phyloP scores from a whole-genome alignment of 495 filamentous ascomycete genomes.

The Penicillium egyptiacum region DNA sequence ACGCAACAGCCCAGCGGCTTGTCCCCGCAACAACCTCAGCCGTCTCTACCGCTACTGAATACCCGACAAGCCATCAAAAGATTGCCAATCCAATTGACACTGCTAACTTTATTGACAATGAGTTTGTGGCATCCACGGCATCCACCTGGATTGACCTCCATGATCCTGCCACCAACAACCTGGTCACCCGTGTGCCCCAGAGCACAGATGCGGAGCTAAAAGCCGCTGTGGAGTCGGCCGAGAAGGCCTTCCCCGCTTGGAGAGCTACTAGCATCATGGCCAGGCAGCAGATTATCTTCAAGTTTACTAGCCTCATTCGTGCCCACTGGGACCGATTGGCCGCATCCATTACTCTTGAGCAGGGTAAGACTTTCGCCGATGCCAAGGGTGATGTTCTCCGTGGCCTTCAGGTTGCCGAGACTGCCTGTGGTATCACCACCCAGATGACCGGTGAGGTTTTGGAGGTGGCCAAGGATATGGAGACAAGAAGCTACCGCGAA shows the following conservation, averaged over 20 bases:
- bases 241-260: constrained; percentile 91
- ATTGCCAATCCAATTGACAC: constrained; percentile 76
- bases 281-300: constrained; percentile 97
- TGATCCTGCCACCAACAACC: constrained; percentile 96
- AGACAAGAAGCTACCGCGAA: constrained; percentile 90
- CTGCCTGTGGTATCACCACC: constrained; percentile 89
- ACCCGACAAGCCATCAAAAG: constrained; percentile 79
- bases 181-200: constrained; percentile 97
- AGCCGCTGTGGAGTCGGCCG: constrained; percentile 82
- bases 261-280: constrained; percentile 77
- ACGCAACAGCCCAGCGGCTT: constrained; percentile 62
- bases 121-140: constrained; percentile 75
- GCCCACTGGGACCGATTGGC: constrained; percentile 95
- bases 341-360: constrained; percentile 93
- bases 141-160: constrained; percentile 86
- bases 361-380: constrained; percentile 98
- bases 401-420: constrained; percentile 95
- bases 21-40: constrained; percentile 53
- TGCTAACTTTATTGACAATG: constrained; percentile 88
- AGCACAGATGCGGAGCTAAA: constrained; percentile 86
- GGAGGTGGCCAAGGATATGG: constrained; percentile 99
- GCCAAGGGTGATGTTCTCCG: constrained; percentile 93
- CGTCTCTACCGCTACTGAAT: constrained; percentile 64
- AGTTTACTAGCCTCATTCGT: constrained; percentile 84
- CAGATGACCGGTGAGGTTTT: constrained; percentile 92